Conservation (phyloP, 208 protist species). For the Naegleria lovaniensis region DNA sequence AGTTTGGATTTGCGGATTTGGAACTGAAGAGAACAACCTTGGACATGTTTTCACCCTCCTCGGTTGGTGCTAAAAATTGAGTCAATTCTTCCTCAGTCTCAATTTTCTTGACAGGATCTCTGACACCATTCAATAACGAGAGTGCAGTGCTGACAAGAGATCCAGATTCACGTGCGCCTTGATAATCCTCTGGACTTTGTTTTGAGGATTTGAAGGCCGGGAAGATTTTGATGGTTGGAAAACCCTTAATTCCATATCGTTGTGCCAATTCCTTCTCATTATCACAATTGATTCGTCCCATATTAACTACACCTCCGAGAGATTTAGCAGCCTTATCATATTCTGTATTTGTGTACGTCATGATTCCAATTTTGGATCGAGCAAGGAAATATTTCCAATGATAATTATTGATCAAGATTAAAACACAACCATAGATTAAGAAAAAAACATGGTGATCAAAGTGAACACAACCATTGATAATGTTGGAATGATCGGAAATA, state of each 20-base stretch:
- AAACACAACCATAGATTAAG: too few relatives aligned
- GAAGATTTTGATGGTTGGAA: slow-evolving; percentile 30
- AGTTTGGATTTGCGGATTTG: not conserved
- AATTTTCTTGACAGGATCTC: slow-evolving; percentile 2
- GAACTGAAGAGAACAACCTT: not conserved
- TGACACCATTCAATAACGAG: not conserved
- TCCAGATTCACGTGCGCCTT: not conserved
- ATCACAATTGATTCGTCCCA: slow-evolving; percentile 21
- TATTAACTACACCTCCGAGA: slow-evolving; percentile 21
- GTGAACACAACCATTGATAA: too few relatives aligned
- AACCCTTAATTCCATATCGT: slow-evolving; percentile 27
- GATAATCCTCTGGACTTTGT: slow-evolving; percentile 8
- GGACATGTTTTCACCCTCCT: not conserved
- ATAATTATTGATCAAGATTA: too few relatives aligned
- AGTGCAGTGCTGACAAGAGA: not conserved
- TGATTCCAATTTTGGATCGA: too few relatives aligned
- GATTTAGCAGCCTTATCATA: slow-evolving; percentile 24
- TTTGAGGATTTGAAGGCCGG: not conserved
- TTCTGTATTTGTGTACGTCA: not conserved
- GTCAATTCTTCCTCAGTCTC: not conserved
- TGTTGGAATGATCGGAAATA: not conserved
- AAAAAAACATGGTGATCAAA: too few relatives aligned
- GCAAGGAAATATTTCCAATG: too few relatives aligned
- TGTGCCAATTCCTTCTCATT: slow-evolving; percentile 20
- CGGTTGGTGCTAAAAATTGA: not conserved